These are phyloP conservation scores for Nosema muscidifuracis DNA, from an alignment of 371 early-diverging fungal genomes.

Conservation along the genomic window DNA sequence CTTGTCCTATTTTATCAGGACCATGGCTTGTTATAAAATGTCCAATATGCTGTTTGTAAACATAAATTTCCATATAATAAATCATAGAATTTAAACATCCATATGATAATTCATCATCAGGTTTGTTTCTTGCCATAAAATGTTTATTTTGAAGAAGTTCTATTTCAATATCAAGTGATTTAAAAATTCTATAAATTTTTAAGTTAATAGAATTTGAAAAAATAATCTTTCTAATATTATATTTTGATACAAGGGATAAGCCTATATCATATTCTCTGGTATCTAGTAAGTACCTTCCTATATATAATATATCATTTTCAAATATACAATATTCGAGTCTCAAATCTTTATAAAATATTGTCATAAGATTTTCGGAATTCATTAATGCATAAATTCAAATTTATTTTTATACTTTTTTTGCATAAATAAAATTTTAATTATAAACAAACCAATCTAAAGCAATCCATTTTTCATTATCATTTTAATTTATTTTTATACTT, in stretches of 20 bases:
- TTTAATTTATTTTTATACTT: too few relatives aligned
- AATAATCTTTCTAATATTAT: not conserved
- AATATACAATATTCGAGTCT: constrained; percentile 1
- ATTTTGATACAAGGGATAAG: not conserved
- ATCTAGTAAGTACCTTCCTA: not conserved
- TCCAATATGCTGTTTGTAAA: not conserved
- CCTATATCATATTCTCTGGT: not conserved
- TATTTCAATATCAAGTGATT: not conserved
- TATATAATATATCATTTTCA: not conserved
- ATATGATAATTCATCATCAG: not conserved
- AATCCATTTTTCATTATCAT: not conserved
- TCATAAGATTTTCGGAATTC: not conserved
- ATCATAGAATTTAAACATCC: not conserved
- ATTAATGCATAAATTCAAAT: not conserved
- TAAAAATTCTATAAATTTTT: not conserved
- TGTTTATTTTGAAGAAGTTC: not conserved
- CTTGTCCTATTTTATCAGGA: not conserved
- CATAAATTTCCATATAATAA: constrained; percentile 1
- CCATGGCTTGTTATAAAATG: not conserved
- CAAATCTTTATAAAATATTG: not conserved
- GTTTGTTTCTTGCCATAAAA: not conserved
- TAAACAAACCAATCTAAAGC: not conserved
- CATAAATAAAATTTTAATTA: too few relatives aligned
- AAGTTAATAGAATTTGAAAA: not conserved
- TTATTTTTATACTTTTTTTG: constrained; percentile 5